Conservation (phyloP, 345 rosid species). For the Syzygium oleosum region DNA sequence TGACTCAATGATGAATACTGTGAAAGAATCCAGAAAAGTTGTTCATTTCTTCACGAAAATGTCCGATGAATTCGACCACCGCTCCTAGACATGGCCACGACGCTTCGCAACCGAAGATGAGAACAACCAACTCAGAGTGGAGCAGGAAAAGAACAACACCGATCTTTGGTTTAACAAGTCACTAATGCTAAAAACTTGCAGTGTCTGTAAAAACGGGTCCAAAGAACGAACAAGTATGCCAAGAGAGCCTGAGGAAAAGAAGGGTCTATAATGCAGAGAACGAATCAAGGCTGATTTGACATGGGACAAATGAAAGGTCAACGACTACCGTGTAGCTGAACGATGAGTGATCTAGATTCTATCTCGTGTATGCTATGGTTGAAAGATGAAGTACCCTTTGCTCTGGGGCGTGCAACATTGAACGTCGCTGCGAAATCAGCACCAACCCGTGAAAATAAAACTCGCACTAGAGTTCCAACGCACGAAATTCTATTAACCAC, state of each 20-base stretch:
- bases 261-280: background rate
- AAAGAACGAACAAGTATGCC: background rate
- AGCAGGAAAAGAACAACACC: background rate
- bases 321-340: background rate
- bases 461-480: background rate
- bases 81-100: background rate
- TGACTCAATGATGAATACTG: background rate
- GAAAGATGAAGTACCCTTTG: too few relatives aligned
- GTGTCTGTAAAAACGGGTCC: background rate
- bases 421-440: background rate
- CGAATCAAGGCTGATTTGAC: background rate
- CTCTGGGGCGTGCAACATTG: background rate
- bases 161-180: background rate
- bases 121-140: background rate
- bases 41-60: background rate
- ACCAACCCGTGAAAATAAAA: background rate
- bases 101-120: background rate
- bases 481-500: background rate
- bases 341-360: background rate
- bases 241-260: background rate
- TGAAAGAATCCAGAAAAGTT: background rate
- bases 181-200: background rate
- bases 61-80: background rate
- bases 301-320: background rate
- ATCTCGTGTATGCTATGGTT: background rate